Conservation (phyloP, 2,329 filamentous ascomycete genomes). For the Tympanopsis confertula region DNA sequence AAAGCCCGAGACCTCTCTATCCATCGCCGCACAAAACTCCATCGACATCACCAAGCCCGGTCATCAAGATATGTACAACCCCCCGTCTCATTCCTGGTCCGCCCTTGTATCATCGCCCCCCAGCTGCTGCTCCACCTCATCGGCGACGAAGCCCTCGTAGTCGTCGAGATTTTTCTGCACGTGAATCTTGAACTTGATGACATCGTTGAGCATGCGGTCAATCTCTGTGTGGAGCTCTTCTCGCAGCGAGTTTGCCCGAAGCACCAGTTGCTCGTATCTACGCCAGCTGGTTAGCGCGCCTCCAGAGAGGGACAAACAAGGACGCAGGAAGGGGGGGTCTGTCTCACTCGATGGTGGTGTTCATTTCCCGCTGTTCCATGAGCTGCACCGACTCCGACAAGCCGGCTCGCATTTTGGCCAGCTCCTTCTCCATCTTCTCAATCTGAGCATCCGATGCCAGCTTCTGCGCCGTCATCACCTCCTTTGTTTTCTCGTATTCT, state of each 20-base stretch:
- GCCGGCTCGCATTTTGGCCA: slow-evolving; percentile 81
- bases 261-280: slow-evolving; percentile 84
- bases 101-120: slow-evolving; percentile 43
- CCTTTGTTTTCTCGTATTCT: slow-evolving; percentile 87
- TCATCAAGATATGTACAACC: too few relatives aligned
- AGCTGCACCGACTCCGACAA: slow-evolving; percentile 78
- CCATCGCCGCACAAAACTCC: too few relatives aligned
- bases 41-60: too few relatives aligned
- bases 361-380: slow-evolving; percentile 92
- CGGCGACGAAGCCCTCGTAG: slow-evolving; percentile 85
- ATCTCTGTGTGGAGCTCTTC: slow-evolving; percentile 97
- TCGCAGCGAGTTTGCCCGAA: slow-evolving; percentile 71
- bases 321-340: neutral
- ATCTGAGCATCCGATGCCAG: slow-evolving; percentile 84
- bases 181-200: slow-evolving; percentile 97
- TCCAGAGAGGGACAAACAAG: neutral
- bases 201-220: slow-evolving; percentile 88
- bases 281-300: slow-evolving; percentile 2
- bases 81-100: slow-evolving; percentile 18
- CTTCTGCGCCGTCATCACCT: slow-evolving; percentile 76
- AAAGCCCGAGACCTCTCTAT: too few relatives aligned
- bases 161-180: slow-evolving; percentile 85
- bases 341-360: slow-evolving; percentile 85
- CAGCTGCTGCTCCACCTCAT: slow-evolving; percentile 80
- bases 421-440: slow-evolving; percentile 96